Conservation (phyloP, 2,329 filamentous ascomycete genomes). For the Apiospora sp. region DNA sequence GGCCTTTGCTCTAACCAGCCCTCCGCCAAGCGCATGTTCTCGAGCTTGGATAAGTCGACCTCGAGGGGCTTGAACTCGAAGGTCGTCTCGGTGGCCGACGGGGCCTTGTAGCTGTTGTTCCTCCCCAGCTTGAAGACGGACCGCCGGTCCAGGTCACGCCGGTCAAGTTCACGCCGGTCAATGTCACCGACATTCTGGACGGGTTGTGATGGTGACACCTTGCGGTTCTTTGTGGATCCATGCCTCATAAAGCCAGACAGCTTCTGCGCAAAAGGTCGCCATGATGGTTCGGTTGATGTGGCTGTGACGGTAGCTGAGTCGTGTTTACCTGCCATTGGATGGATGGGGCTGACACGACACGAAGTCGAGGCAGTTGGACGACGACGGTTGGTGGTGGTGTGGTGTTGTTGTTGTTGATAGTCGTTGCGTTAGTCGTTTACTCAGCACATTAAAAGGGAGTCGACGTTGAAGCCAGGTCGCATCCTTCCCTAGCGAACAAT, state of each 20-base stretch:
- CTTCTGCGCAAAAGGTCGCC: constrained; percentile 29
- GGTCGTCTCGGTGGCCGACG: constrained; percentile 23
- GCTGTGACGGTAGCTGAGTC: constrained; percentile 22
- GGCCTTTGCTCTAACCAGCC: constrained; percentile 28
- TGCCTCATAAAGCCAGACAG: constrained; percentile 31
- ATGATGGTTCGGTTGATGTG: constrained; percentile 24
- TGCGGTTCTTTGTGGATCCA: constrained; percentile 26
- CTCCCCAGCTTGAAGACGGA: constrained; percentile 28
- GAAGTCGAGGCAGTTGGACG: background rate
- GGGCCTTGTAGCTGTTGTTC: constrained; percentile 26
- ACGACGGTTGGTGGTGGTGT: background rate
- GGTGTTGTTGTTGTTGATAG: background rate
- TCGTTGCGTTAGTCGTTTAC: background rate
- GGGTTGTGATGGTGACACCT: background rate
- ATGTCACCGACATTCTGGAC: background rate
- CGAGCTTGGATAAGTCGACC: constrained; percentile 29
- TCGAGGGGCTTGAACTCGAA: constrained; percentile 29
- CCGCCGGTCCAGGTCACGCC: constrained; percentile 12
- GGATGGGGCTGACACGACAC: background rate
- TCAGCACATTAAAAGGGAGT: constrained; percentile 13
- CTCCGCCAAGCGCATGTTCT: constrained; percentile 27
- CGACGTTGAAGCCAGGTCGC: constrained; percentile 15
- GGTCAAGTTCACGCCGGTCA: constrained; percentile 23
- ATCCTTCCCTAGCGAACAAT: constrained; percentile 19
- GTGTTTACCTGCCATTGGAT: constrained; percentile 28